Evolutionary conservation across 2,329 filamentous ascomycete species (phyloP), one percentile per base, ranked within the genome.

Genomic region (Hypoxylon sp.): DNA sequence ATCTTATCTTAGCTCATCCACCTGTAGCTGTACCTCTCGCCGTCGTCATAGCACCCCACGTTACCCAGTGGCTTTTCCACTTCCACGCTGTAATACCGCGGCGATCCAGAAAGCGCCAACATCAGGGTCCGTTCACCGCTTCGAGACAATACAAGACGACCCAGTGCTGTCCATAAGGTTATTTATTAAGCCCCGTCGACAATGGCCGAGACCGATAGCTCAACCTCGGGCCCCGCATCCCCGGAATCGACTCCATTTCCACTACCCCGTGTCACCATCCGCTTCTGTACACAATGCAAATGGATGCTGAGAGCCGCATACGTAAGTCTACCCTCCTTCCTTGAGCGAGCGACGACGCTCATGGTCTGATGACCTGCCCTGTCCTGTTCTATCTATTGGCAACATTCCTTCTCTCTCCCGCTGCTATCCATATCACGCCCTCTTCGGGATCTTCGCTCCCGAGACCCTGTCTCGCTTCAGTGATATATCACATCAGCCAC

Each of bases 241-340:
- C 33, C 74, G 13, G 63, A 54, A n/a, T 44, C 40, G 30, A 50
- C 60, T 44, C 73, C 78, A 44, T 74, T 80, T 58, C 79, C 81
- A 27, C 82, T 92, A 10, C 94, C 94, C 2, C 89, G 94, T 50
- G 86, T 98, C 59, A 90, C 91, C n/a, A 97, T 98, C 76, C 89
- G 91, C 73, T 98, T 93, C 82, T 98, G 95, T 83, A 97, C 93
- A 0, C 94, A 97, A 82, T 98, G 94, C 81, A 92, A 93, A 82
- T 97, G 94, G 94, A 93, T 96, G 88, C 83, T 97, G 10, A 85
- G 94, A 67, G 93, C 94, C 37, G 92, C 93, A 73, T 97, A 96
- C 81, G 93, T 95, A 87, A 74, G 87, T 81, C 31, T 37, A 44
- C 48, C 14, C 13, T 22, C 51, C 40, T 55, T 10, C n/a, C 62